Evolutionary conservation across 2,329 filamentous ascomycete species (phyloP), one percentile per base, ranked within the genome.

Genomic region (Aquanectria penicillioides): DNA sequence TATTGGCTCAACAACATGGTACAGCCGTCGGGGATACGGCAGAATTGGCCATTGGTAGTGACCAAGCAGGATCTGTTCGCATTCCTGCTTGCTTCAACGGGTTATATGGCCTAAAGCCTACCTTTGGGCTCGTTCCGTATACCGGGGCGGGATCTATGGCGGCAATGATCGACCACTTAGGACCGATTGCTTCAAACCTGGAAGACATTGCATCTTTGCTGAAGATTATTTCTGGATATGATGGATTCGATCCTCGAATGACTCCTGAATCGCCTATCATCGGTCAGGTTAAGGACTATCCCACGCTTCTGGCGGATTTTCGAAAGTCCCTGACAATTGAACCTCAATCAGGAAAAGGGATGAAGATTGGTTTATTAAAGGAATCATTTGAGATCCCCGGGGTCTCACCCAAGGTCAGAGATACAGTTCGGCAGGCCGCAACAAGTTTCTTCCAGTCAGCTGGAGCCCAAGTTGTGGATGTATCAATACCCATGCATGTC

Each of bases 401-500:
- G 1, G 67, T 83, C 3, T 70, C 75, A 11, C 36, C 71, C 1
- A 72, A 78, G n/a, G 78, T 84, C 1, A 65, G 72, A 17, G 67
- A 74, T n/a, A 70, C 66, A 2, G 75, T 82, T 17, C 61, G 71
- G 6, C 47, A 70, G 6, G 72, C 76, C 5, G 79, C 79, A 7
- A 50, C 13, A 6, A 6, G 33, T 13, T 57, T 28, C 36, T 78
- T 83, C 63, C 55, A 63, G 22, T 68, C 74, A 9, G 72, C 77
- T 7, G 81, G 81, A 2, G 81, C 81, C 2, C 66, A 70, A 7
- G 78, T 84, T 5, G 60, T 74, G 4, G 77, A 82, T 7, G 63
- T 84, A 1, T 81, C 78, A 0, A 71, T 85, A 3, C 81, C 82
- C 0, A 73, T 83, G 62, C 83, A 86, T 62, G 65, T 73, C 4